Percentiles rank a stretch among this genome's conserved stretches.
phyloP scores from a whole-genome alignment of 2,329 filamentous ascomycete genomes.

The Exophiala dermatitidis region DNA sequence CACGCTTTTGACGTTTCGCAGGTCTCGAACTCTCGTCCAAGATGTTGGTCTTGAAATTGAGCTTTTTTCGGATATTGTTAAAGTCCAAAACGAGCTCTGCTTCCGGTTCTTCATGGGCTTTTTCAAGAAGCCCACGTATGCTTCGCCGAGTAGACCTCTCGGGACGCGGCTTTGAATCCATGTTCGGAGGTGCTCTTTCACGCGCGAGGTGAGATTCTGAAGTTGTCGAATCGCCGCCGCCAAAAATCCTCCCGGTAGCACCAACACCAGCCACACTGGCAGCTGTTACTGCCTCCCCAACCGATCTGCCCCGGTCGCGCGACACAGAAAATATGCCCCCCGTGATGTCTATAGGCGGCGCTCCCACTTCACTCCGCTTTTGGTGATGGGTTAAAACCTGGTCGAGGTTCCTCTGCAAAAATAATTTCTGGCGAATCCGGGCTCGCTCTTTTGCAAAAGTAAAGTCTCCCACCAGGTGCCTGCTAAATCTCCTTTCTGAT shows the following conservation, averaged over 20 bases:
- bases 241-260: not conserved
- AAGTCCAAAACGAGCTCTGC: slow-evolving; percentile 20
- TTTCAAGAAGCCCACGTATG: slow-evolving; percentile 11
- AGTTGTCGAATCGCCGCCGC: not conserved
- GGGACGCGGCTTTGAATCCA: slow-evolving; percentile 1
- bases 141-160: slow-evolving; percentile 15
- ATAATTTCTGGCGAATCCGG: slow-evolving; percentile 5
- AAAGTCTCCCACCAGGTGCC: slow-evolving; percentile 11
- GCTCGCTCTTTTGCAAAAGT: slow-evolving; percentile 9
- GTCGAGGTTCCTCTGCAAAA: slow-evolving; percentile 16
- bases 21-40: slow-evolving; percentile 7
- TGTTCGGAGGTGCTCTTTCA: not conserved
- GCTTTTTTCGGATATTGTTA: slow-evolving; percentile 23
- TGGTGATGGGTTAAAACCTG: slow-evolving; percentile 14
- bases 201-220: not conserved
- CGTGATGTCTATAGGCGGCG: not conserved
- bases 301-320: not conserved
- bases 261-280: not conserved
- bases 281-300: not conserved
- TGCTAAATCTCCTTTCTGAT: slow-evolving; percentile 9
- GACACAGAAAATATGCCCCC: not conserved
- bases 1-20: slow-evolving; percentile 18
- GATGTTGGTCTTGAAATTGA: slow-evolving; percentile 22
- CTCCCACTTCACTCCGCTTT: not conserved
- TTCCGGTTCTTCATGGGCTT: slow-evolving; percentile 9